phyloP scores from a whole-genome alignment of 1,139 yeast genomes.

The Taphrina communis region DNA sequence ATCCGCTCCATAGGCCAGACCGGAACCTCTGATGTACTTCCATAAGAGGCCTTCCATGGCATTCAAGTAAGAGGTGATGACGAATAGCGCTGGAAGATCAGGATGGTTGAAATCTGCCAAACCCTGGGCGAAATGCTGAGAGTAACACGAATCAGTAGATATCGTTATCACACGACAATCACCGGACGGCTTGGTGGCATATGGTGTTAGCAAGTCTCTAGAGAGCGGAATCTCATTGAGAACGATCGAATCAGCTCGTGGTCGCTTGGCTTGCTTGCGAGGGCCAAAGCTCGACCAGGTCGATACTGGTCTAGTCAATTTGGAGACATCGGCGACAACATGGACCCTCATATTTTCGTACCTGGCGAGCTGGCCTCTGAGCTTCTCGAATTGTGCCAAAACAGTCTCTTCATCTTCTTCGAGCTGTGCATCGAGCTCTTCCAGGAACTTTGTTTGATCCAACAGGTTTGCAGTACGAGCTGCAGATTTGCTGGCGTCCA shows the following conservation, averaged over 20 bases:
- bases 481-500: conserved; percentile 61
- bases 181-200: conserved; percentile 61
- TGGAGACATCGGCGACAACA: conserved; percentile 69
- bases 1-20: conserved; percentile 88
- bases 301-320: conserved; percentile 62
- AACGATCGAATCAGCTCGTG: conserved; percentile 39
- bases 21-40: conserved; percentile 95
- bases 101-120: conserved; percentile 69
- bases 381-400: conserved; percentile 60
- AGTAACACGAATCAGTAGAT: conserved; percentile 84
- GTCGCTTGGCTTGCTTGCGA: conserved; percentile 26
- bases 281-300: conserved; percentile 59
- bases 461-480: conserved; percentile 71
- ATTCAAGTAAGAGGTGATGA: conserved; percentile 77
- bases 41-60: conserved; percentile 97
- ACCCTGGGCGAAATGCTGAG: conserved; percentile 65
- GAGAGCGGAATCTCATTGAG: conserved; percentile 59
- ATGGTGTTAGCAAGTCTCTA: conserved; percentile 60
- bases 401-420: conserved; percentile 59
- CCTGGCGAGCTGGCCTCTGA: conserved; percentile 65
- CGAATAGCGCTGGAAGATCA: conserved; percentile 72
- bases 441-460: conserved; percentile 65
- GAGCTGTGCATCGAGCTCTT: conserved; percentile 59
- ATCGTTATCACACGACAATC: conserved; percentile 62
- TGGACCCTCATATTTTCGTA: conserved; percentile 69